These are phyloP conservation scores for Plectranthus barbatus DNA, from an alignment of 257 asterid species.

Conservation along the genomic window DNA sequence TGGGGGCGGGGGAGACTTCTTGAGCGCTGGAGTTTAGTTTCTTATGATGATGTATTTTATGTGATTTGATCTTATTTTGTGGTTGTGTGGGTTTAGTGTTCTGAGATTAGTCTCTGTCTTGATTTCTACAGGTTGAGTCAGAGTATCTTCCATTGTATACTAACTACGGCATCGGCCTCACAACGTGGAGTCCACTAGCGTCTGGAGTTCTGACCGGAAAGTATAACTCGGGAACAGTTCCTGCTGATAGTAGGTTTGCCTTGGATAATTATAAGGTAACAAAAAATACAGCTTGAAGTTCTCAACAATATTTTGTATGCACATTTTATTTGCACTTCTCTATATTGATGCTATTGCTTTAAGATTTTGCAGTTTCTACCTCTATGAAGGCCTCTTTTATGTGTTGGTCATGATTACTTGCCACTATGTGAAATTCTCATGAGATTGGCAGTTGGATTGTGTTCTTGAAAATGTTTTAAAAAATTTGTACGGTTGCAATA, in stretches of 20 bases:
- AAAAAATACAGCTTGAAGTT: background rate
- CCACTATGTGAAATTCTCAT: background rate
- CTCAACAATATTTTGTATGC: background rate
- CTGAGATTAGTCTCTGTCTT: constrained; percentile 8
- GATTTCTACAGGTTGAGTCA: constrained; percentile 65
- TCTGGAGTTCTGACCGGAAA: constrained; percentile 96
- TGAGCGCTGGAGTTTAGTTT: background rate
- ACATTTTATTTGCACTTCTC: background rate
- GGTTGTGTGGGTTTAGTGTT: background rate
- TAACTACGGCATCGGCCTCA: constrained; percentile 86
- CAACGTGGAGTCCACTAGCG: constrained; percentile 99
- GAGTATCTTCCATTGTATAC: constrained; percentile 78
- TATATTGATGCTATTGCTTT: background rate
- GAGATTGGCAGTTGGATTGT: background rate
- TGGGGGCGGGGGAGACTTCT: background rate
- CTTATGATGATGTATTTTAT: background rate
- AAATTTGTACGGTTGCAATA: background rate
- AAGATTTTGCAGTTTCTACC: background rate
- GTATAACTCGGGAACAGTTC: constrained; percentile 55
- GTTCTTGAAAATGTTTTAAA: background rate
- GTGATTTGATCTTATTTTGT: background rate
- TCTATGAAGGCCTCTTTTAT: background rate
- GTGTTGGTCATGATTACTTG: background rate
- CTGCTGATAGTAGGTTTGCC: constrained; percentile 82
- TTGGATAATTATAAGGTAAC: constrained; percentile 92